phyloP scores from a whole-genome alignment of 2,329 filamentous ascomycete genomes.

The Basipetospora chlamydospora region DNA sequence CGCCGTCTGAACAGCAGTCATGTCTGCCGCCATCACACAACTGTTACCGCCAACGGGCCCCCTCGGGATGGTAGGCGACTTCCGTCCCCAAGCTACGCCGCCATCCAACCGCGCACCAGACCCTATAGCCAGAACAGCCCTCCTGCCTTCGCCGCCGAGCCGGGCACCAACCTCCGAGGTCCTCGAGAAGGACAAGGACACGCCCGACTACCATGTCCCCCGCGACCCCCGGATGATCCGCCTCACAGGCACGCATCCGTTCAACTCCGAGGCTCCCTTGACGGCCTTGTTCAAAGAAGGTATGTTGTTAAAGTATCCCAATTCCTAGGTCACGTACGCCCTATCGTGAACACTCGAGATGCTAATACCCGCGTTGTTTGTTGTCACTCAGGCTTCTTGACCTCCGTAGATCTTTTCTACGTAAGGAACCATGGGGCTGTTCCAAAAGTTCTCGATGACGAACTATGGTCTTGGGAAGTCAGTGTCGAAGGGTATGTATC shows the following conservation, averaged over 20 bases:
- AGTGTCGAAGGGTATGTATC: constrained; percentile 4
- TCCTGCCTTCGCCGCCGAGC: neutral
- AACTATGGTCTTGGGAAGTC: constrained; percentile 59
- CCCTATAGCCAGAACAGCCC: no score
- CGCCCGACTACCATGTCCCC: constrained; percentile 68
- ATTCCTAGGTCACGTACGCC: no score
- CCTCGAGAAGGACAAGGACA: constrained; percentile 20
- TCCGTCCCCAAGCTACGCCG: no score
- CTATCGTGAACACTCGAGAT: no score
- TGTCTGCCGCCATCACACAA: no score
- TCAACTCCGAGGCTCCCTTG: constrained; percentile 78
- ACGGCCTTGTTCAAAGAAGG: constrained; percentile 55
- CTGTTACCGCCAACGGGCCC: no score
- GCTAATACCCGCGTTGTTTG: no score
- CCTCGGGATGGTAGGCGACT: no score
- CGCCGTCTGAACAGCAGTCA: no score
- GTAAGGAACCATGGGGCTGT: constrained; percentile 83
- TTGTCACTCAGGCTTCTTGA: constrained; percentile 74
- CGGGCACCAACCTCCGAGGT: neutral
- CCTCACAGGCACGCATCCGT: constrained; percentile 77
- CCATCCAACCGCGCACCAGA: no score
- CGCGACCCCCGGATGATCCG: constrained; percentile 72
- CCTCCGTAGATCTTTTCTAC: constrained; percentile 77
- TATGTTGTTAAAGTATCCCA: no score
- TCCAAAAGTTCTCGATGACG: constrained; percentile 56